Evolutionary conservation across 2,329 filamentous ascomycete genomes (phyloP), one percentile per base, ranked within the genome.

Genomic region (Endothia cerciana): DNA sequence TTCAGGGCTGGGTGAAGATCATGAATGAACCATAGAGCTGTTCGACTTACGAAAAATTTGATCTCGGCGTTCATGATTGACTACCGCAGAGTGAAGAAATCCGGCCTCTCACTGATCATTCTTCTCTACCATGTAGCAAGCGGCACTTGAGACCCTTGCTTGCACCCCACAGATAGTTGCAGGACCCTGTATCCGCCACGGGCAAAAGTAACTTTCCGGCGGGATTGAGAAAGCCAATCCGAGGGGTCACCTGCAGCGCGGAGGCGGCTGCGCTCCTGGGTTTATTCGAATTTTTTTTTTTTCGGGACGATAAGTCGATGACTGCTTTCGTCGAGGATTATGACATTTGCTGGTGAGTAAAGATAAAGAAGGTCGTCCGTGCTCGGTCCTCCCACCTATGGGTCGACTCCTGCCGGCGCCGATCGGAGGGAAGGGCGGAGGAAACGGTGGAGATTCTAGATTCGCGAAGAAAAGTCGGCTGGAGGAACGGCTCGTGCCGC

Each of bases 1-100:
- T n/a, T 10, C 55, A 6, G 40, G 55, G 25, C 25, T 22, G 36
- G 25, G 6, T 36, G n/a, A 56, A 38, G 19, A 40, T 28, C n/a
- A 22, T 33, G 19, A 63, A 28, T 41, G 11, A 45, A 45, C 40
- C 43, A 45, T 11, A n/a, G 30, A 38, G 41, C 47, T 25, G 2
- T 22, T 28, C 13, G 57, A 79, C 82, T 79, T 78, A 86, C 85
- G 74, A 87, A 79, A 70, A 87, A 85, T 38, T 82, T 84, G 71
- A 87, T 82, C 74, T 86, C 83, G 65, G 84, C 83, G 71, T 83
- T 85, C 84, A 87, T 87, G 70, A 67, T 80, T 73, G 62, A 67
- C 60, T 56, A 62, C 45, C 60, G 58, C 41, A 30, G 19, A 41
- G 36, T 57, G 51, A 36, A 47, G 41, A 33, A 57, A 33, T 47